phyloP scores from a whole-genome alignment of 768 basidiomycete genomes.

The Rhizopogon sp. region DNA sequence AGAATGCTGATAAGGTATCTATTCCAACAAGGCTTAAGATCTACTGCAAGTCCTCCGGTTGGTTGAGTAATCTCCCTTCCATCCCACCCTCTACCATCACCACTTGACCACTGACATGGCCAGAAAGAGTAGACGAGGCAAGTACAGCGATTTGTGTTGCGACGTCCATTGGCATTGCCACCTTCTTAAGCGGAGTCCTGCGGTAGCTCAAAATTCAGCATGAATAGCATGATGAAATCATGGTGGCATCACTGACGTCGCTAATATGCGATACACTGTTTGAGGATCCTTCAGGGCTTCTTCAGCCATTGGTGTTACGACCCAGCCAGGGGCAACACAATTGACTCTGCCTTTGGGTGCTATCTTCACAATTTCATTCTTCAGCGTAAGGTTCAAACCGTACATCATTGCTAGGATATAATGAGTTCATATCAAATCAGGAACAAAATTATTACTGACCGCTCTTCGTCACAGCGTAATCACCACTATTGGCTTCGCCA shows the following conservation, averaged over 20 bases:
- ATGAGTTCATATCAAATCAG: neutral
- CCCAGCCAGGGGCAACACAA: slow-evolving; percentile 65
- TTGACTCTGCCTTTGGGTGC: slow-evolving; percentile 71
- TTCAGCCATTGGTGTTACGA: slow-evolving; percentile 58
- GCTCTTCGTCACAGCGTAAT: slow-evolving; percentile 66
- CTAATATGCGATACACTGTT: slow-evolving; percentile 53
- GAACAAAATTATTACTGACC: slow-evolving; percentile 29
- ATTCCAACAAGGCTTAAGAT: no score
- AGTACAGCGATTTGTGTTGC: slow-evolving; percentile 61
- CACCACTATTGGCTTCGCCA: slow-evolving; percentile 63
- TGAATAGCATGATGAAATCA: neutral
- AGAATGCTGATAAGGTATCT: neutral
- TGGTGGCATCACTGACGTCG: slow-evolving; percentile 46
- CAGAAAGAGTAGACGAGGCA: slow-evolving; percentile 56
- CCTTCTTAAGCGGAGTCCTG: slow-evolving; percentile 68
- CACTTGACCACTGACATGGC: slow-evolving; percentile 67
- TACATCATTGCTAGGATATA: slow-evolving; percentile 60
- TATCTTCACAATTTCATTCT: slow-evolving; percentile 79
- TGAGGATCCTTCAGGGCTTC: slow-evolving; percentile 50
- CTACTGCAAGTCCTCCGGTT: slow-evolving; percentile 27
- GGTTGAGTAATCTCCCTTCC: slow-evolving; percentile 61
- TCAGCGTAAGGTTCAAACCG: slow-evolving; percentile 60
- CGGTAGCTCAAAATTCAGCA: neutral
- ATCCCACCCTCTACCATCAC: slow-evolving; percentile 74
- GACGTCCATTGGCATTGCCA: slow-evolving; percentile 57